Conservation (phyloP, 140 eudicot genomes). For the Eryngium alpinum region DNA sequence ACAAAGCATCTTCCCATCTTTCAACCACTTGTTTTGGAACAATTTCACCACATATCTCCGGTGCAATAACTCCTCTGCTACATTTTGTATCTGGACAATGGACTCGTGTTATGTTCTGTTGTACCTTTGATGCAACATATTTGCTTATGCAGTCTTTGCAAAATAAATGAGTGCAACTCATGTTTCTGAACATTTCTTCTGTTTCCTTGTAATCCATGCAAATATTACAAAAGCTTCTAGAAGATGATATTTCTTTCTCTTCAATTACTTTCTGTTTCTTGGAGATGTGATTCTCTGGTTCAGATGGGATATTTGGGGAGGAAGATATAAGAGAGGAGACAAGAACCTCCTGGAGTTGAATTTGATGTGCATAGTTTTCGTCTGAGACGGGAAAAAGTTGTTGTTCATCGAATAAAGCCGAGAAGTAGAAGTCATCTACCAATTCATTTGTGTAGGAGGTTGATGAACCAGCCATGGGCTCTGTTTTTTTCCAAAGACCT, state of each 20-base stretch:
- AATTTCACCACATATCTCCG: conserved; percentile 17
- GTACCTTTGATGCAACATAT: conserved; percentile 35
- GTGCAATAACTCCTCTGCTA: conserved; percentile 19
- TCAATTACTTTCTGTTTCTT: neutral
- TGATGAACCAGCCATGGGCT: neutral
- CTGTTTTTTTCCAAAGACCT: too few species aligned
- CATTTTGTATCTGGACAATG: conserved; percentile 40
- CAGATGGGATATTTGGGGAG: neutral
- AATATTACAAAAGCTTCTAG: conserved; percentile 25
- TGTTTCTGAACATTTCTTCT: neutral
- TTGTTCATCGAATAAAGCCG: conserved; percentile 32
- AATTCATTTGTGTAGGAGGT: neutral
- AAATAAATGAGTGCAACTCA: conserved; percentile 27
- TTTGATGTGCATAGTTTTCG: conserved; percentile 8
- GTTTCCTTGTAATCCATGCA: conserved; percentile 33
- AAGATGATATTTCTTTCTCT: neutral
- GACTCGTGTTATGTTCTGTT: conserved; percentile 15
- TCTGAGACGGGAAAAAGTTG: conserved; percentile 14
- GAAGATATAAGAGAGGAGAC: conserved; percentile 9
- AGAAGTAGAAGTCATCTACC: conserved; percentile 46
- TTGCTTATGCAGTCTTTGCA: conserved; percentile 37
- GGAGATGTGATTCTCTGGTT: neutral
- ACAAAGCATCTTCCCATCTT: conserved; percentile 30
- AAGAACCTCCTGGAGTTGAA: conserved; percentile 37
- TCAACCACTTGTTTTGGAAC: conserved; percentile 27